These are phyloP conservation scores for Babjeviella inositovora DNA, from an alignment of 805 yeast species.

Conservation along the genomic window DNA sequence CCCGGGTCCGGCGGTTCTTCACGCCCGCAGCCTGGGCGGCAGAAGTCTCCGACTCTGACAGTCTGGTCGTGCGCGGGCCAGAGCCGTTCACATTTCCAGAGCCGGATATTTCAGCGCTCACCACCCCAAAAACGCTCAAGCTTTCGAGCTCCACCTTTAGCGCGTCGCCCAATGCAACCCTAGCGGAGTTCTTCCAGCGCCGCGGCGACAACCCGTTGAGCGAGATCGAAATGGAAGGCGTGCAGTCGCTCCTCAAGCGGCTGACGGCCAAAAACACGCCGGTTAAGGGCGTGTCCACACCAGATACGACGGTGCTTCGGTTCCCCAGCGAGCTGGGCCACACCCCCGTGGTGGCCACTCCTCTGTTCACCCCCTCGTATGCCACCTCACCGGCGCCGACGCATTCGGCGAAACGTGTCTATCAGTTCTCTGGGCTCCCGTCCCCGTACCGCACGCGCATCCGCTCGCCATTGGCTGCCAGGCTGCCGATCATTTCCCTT, in stretches of 20 bases:
- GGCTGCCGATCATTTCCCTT: conserved; percentile 1
- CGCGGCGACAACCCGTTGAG: conserved; percentile 67
- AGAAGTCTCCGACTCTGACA: too few species aligned
- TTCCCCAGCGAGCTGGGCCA: neutral
- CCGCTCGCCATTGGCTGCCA: conserved; percentile 5
- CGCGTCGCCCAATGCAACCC: conserved; percentile 37
- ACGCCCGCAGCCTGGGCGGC: too few species aligned
- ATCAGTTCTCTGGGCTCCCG: conserved; percentile 26
- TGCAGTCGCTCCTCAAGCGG: conserved; percentile 50
- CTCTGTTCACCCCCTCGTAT: neutral
- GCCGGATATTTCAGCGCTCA: too few species aligned
- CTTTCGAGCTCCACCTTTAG: too few species aligned
- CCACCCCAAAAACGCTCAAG: too few species aligned
- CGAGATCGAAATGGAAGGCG: conserved; percentile 74
- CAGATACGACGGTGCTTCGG: neutral
- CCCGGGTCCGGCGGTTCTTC: too few species aligned
- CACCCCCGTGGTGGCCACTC: neutral
- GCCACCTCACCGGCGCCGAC: conserved; percentile 2
- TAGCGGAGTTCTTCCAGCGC: conserved; percentile 53
- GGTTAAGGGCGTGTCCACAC: conserved; percentile 2
- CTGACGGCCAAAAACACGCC: too few species aligned
- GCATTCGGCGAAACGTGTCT: conserved; percentile 21
- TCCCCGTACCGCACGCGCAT: conserved; percentile 24
- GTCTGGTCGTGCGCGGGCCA: too few species aligned
- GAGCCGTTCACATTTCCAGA: too few species aligned